Evolutionary conservation across 768 basidiomycete genomes (phyloP).

Genomic region (Serendipita vermifera): DNA sequence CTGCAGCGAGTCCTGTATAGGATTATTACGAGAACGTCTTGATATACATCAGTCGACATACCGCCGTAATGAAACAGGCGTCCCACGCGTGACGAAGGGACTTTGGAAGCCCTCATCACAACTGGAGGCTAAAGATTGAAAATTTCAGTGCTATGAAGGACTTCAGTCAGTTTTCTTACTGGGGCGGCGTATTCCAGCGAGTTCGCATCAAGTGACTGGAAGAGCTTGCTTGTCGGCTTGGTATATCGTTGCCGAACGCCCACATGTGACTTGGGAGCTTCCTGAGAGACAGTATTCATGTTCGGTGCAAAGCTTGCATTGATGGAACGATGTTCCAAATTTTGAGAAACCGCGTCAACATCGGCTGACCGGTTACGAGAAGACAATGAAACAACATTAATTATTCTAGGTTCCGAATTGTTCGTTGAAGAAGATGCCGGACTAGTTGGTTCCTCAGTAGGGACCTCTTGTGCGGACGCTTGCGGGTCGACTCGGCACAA

Average conservation of each 20-base stretch:
- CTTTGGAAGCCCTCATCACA: slow-evolving; percentile 48
- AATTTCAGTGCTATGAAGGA: neutral
- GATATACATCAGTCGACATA: slow-evolving; percentile 21
- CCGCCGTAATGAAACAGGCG: slow-evolving; percentile 92
- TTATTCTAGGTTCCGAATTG: too few species aligned
- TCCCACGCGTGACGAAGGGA: slow-evolving; percentile 81
- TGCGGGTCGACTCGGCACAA: too few species aligned
- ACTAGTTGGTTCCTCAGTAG: too few species aligned
- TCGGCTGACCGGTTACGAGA: too few species aligned
- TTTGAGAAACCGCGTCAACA: too few species aligned
- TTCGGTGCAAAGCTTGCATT: too few species aligned
- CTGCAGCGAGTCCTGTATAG: slow-evolving; percentile 76
- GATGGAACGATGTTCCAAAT: too few species aligned
- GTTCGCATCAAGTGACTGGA: neutral
- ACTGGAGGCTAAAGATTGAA: neutral
- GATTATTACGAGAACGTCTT: neutral
- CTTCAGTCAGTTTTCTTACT: neutral
- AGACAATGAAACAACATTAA: too few species aligned
- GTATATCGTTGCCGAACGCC: slow-evolving; percentile 1
- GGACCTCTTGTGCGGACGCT: too few species aligned
- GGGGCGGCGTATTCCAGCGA: neutral
- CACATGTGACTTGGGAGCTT: neutral
- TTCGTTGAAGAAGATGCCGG: too few species aligned
- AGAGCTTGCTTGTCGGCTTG: neutral
- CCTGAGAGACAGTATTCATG: too few species aligned